phyloP scores from a whole-genome alignment of 164 flowering plant species.

The Nymphaea thermarum region DNA sequence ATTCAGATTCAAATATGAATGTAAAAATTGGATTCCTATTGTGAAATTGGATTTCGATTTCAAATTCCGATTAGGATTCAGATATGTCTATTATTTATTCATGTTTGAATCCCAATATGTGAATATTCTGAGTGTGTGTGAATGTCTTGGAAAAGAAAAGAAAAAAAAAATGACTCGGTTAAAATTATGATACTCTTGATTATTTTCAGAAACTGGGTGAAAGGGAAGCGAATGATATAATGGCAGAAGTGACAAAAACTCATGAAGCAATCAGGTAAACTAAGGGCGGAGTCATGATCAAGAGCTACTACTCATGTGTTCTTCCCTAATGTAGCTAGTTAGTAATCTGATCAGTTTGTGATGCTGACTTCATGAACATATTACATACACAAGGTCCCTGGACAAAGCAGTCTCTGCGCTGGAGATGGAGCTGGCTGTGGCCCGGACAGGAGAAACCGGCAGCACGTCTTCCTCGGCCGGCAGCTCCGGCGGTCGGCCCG shows the following conservation, averaged over 20 bases:
- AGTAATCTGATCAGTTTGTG: background rate
- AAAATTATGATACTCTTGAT: background rate
- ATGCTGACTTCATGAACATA: background rate
- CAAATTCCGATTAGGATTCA: too few species aligned
- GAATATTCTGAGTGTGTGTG: too few species aligned
- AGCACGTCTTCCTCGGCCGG: slow-evolving; percentile 3
- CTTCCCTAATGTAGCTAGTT: background rate
- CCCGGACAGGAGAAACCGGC: slow-evolving; percentile 21
- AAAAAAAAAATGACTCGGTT: too few species aligned
- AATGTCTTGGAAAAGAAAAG: too few species aligned
- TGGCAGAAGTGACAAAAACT: slow-evolving; percentile 53
- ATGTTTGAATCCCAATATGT: too few species aligned
- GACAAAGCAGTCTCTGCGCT: slow-evolving; percentile 53
- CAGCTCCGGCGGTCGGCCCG: slow-evolving; percentile 4
- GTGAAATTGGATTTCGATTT: too few species aligned
- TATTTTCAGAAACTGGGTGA: slow-evolving; percentile 34
- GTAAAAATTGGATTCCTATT: too few species aligned
- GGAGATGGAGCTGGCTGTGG: slow-evolving; percentile 58
- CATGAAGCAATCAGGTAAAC: slow-evolving; percentile 59
- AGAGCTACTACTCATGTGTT: background rate
- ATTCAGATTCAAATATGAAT: too few species aligned
- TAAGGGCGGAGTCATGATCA: background rate
- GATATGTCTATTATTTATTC: too few species aligned
- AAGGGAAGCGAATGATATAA: slow-evolving; percentile 28
- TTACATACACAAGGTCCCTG: slow-evolving; percentile 29